Percentiles rank a stretch among this genome's conserved stretches.
These are phyloP conservation scores for Penicillium malachiteum DNA, from an alignment of 495 filamentous ascomycete genomes.

Conservation along the genomic window DNA sequence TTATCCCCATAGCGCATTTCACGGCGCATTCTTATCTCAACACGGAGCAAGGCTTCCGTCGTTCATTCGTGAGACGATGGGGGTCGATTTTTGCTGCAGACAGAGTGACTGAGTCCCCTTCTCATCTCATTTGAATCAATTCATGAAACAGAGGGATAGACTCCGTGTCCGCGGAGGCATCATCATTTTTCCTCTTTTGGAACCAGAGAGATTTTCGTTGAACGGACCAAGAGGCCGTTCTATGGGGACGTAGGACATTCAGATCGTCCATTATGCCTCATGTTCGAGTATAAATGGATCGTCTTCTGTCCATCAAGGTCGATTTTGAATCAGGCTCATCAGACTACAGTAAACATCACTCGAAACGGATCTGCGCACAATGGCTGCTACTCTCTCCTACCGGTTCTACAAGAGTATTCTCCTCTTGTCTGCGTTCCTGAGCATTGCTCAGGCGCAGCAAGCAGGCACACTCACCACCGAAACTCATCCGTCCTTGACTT, in stretches of 20 bases:
- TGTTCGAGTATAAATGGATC: neutral
- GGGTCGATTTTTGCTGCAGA: slow-evolving; percentile 5
- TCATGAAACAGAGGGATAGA: slow-evolving; percentile 7
- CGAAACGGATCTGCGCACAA: neutral
- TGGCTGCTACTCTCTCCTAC: slow-evolving; percentile 24
- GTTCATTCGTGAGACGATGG: neutral
- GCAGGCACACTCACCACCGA: slow-evolving; percentile 43
- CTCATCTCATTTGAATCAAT: slow-evolving; percentile 2
- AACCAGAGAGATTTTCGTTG: neutral
- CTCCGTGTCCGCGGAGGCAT: slow-evolving; percentile 31
- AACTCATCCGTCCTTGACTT: slow-evolving; percentile 59
- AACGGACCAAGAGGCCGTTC: slow-evolving; percentile 19
- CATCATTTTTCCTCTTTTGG: slow-evolving; percentile 16
- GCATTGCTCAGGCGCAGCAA: slow-evolving; percentile 47
- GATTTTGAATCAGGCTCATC: slow-evolving; percentile 1
- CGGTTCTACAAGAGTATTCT: slow-evolving; percentile 20
- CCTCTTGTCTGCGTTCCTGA: slow-evolving; percentile 24
- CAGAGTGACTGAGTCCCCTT: neutral
- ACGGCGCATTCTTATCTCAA: slow-evolving; percentile 2
- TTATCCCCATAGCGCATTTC: neutral
- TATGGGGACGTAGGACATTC: neutral
- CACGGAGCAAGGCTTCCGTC: slow-evolving; percentile 1
- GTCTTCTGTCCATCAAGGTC: neutral
- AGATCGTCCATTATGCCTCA: neutral
- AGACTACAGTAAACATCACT: neutral